Conservation (phyloP, 768 basidiomycete genomes). For the Cyathus striatus region DNA sequence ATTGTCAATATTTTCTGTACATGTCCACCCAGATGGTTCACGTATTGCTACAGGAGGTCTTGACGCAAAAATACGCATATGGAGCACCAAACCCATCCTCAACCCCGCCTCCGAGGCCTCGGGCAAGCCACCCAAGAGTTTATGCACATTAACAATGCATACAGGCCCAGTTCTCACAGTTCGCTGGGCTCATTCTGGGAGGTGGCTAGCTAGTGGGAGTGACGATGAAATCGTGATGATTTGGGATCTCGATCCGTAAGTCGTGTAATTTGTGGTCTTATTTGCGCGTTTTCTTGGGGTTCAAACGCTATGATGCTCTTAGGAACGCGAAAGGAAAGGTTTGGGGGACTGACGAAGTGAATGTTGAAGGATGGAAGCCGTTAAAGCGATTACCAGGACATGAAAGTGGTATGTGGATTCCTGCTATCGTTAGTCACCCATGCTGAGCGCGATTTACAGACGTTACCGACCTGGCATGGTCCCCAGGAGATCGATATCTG, state of each 20-base stretch:
- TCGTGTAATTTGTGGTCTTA: constrained; percentile 12
- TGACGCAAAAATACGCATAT: constrained; percentile 94
- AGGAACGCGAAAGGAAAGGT: constrained; percentile 81
- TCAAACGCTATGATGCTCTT: constrained; percentile 6
- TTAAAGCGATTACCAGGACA: constrained; percentile 89
- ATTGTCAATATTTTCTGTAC: constrained; percentile 85
- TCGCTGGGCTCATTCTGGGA: constrained; percentile 90
- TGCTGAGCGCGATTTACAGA: constrained; percentile 41
- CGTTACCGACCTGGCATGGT: constrained; percentile 95
- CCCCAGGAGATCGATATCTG: constrained; percentile 84
- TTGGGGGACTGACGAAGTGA: constrained; percentile 93
- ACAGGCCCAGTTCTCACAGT: constrained; percentile 90
- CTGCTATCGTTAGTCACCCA: not conserved
- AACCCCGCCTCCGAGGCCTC: constrained; percentile 61
- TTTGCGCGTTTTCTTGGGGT: constrained; percentile 3
- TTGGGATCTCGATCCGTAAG: constrained; percentile 96
- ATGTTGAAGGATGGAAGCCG: constrained; percentile 97
- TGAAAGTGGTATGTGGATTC: constrained; percentile 68
- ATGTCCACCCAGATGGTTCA: constrained; percentile 93
- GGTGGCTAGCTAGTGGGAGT: constrained; percentile 93
- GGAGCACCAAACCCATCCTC: constrained; percentile 96
- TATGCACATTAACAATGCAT: constrained; percentile 91
- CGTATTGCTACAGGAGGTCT: constrained; percentile 96
- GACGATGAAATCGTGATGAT: constrained; percentile 96
- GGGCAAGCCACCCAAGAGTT: constrained; percentile 73